phyloP scores from a whole-genome alignment of 164 flowering plant species.

The Brasenia schreberi region DNA sequence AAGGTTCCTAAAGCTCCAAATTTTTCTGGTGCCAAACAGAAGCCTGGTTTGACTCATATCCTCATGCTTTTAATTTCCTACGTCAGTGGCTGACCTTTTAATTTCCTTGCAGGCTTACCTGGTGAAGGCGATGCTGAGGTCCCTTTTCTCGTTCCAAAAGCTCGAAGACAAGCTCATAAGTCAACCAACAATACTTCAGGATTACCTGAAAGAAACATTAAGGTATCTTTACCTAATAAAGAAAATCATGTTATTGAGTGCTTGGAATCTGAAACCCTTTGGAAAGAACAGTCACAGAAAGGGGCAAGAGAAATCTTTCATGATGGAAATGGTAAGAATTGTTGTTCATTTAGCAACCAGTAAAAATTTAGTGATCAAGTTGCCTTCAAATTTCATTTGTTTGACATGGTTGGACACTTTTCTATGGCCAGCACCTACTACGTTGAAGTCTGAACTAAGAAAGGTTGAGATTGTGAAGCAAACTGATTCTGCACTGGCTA shows the following conservation, averaged over 20 bases:
- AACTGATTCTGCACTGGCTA: too few species aligned
- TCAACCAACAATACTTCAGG: slow-evolving; percentile 25
- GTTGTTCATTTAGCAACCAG: too few species aligned
- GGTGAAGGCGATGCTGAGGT: slow-evolving; percentile 21
- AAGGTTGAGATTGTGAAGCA: too few species aligned
- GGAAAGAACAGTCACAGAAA: slow-evolving; percentile 16
- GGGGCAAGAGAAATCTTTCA: slow-evolving; percentile 12
- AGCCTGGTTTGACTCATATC: too few species aligned
- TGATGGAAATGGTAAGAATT: slow-evolving; percentile 24
- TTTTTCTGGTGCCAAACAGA: too few species aligned
- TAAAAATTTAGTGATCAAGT: too few species aligned
- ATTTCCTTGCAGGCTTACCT: slow-evolving; percentile 24
- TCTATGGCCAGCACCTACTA: too few species aligned
- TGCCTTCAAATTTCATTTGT: too few species aligned
- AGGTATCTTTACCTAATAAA: slow-evolving; percentile 21
- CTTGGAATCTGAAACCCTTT: slow-evolving; percentile 9
- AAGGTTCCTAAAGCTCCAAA: background rate
- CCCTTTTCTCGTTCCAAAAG: slow-evolving; percentile 22
- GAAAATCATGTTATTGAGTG: slow-evolving; percentile 24
- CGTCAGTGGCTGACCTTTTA: background rate
- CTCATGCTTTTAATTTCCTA: too few species aligned
- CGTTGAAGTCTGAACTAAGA: too few species aligned
- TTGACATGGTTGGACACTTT: too few species aligned
- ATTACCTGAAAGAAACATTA: slow-evolving; percentile 37
- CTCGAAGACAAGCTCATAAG: slow-evolving; percentile 41